phyloP scores from a whole-genome alignment of 345 rosid species.

The Carallia brachiata region DNA sequence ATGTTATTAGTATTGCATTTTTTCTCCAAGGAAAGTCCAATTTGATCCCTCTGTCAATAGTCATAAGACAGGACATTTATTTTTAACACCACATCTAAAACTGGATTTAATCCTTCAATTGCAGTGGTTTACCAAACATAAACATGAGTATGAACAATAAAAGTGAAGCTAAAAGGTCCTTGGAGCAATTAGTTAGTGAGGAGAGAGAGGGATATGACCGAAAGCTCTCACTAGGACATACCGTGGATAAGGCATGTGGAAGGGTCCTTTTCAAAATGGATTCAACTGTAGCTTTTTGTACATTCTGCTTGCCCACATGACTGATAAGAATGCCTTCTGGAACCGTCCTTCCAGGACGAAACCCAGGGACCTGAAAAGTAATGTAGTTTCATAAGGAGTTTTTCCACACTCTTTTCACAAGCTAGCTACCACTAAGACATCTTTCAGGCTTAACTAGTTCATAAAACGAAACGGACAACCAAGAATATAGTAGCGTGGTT shows the following conservation, averaged over 20 bases:
- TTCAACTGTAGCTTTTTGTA: constrained; percentile 76
- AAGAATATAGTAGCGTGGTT: too few species aligned
- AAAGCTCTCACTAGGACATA: constrained; percentile 24
- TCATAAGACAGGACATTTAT: too few species aligned
- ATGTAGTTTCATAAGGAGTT: constrained; percentile 1
- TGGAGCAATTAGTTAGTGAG: not conserved
- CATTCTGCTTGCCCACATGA: constrained; percentile 65
- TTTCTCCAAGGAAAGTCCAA: too few species aligned
- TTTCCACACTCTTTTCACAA: not conserved
- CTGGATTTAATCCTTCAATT: too few species aligned
- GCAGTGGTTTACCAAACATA: too few species aligned
- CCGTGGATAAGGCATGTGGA: constrained; percentile 90
- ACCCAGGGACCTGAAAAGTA: constrained; percentile 66
- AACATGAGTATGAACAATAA: too few species aligned
- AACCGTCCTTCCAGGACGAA: constrained; percentile 72
- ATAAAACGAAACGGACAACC: too few species aligned
- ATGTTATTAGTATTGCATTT: too few species aligned
- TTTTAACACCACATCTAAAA: too few species aligned
- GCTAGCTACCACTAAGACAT: not conserved
- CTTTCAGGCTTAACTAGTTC: too few species aligned
- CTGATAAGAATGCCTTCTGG: constrained; percentile 73
- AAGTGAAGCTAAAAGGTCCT: too few species aligned
- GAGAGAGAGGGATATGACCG: not conserved
- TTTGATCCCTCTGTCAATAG: too few species aligned
- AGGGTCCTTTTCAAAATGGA: constrained; percentile 90